These are phyloP conservation scores for Trametes gibbosa DNA, from an alignment of 768 basidiomycete species.

Conservation along the genomic window DNA sequence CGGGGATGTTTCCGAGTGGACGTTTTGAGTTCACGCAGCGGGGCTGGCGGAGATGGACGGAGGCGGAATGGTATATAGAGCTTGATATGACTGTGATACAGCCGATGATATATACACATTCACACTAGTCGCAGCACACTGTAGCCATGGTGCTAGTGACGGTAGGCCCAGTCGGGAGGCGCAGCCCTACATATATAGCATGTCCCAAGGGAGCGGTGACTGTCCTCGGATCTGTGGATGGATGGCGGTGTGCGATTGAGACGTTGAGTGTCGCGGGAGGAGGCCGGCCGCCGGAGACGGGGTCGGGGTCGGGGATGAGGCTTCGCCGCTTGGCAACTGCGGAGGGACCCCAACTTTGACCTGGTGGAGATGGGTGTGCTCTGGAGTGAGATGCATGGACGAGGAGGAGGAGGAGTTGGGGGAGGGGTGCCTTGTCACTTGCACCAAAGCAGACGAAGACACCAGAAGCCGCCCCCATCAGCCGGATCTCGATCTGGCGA, in stretches of 20 bases:
- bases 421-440: neutral
- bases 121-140: too few species aligned
- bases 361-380: too few species aligned
- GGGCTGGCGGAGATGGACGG: neutral
- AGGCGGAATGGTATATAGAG: neutral
- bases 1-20: neutral
- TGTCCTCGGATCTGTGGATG: neutral
- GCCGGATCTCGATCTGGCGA: constrained; percentile 11
- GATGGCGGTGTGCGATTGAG: neutral
- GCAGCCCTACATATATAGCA: neutral
- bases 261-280: neutral
- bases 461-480: constrained; percentile 4
- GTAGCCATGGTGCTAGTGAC: too few species aligned
- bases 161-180: too few species aligned
- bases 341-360: too few species aligned
- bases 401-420: neutral
- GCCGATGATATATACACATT: neutral
- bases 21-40: neutral
- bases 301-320: too few species aligned
- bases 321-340: too few species aligned
- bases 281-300: neutral
- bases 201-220: neutral
- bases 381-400: neutral
- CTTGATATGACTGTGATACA: neutral
- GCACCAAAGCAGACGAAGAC: too few species aligned